Evolutionary conservation across 176 grass and related monocot genomes (phyloP), one percentile per base, ranked within the genome.

Genomic region (Ensete glaucum): DNA sequence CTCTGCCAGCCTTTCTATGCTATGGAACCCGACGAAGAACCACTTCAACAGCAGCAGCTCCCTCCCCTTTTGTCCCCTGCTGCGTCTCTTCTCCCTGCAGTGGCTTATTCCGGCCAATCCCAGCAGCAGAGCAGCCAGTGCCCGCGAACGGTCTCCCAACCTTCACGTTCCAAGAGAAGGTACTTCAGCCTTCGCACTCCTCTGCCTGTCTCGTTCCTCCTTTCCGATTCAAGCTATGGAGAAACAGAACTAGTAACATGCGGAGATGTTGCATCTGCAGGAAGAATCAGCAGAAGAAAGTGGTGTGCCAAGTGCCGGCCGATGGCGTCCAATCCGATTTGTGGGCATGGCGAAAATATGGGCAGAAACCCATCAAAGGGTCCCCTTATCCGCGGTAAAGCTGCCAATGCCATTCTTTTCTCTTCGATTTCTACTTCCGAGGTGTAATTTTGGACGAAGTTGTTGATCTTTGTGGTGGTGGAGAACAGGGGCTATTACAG

Each of bases 301-400:
- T 87, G 75, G 88, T 91, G 77, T 76, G 80, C 72, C 88, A 91
- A 81, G 83, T 98, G 66, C 94, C 94, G 23, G 84, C 83, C 4
- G 88, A 91, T 53, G 82, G 86, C 71, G 83, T 81, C 67, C 79
- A 90, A 16, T 85, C 80, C 23, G 94, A 98, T 84, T 77, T 88
- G 58, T 98, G 94, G 94, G 90, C 94, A 25, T 98, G 94, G 94
- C 86, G 94, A 29, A 98, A 98, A 81, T 98, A 98, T 34, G 94
- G 94, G 23, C 94, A 98, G 79, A 98, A 98, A 82, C 94, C 90
- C 69, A 98, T 98, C 84, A 98, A 98, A 50, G 94, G 94, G 19
- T 98, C 94, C 25, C 94, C 94, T 82, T 93, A 89, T 85, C 94
- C 94, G 1, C 84, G 93, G 93, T 92, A 89, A 78, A 23, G 62